Evolutionary conservation across 2,329 filamentous ascomycete species (phyloP).

Genomic region (Phoma sp.): DNA sequence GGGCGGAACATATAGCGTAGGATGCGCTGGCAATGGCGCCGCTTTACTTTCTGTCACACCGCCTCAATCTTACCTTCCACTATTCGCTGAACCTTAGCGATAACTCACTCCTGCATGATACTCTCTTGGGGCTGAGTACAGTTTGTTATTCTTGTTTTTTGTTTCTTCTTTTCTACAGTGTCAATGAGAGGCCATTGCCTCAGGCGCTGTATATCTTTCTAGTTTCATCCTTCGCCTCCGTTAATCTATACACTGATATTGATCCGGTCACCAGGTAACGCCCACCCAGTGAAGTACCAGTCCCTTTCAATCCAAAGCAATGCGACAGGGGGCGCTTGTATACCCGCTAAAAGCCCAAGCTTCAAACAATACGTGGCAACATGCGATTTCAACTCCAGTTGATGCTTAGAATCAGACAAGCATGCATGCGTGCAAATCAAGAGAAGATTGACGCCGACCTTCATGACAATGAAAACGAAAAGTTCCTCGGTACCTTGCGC

Average conservation of each 20-base stretch:
- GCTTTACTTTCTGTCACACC: too few relatives aligned
- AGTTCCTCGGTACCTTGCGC: background rate
- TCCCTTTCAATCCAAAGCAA: conserved; percentile 13
- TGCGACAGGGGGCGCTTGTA: conserved; percentile 20
- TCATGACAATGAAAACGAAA: conserved; percentile 3
- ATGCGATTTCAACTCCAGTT: conserved; percentile 23
- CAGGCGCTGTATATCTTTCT: conserved; percentile 1
- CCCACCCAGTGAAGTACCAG: conserved; percentile 16
- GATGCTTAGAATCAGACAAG: conserved; percentile 22
- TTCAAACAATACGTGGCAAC: conserved; percentile 5
- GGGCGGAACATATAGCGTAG: too few relatives aligned
- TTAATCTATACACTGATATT: conserved; percentile 19
- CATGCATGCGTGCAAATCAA: conserved; percentile 13
- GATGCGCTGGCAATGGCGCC: too few relatives aligned
- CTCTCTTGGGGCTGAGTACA: too few relatives aligned
- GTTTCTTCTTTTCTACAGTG: too few relatives aligned
- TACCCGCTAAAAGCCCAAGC: conserved; percentile 14
- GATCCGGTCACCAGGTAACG: conserved; percentile 20
- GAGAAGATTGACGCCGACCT: conserved; percentile 12
- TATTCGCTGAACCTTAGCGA: too few relatives aligned
- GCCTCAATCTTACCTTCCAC: too few relatives aligned
- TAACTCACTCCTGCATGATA: too few relatives aligned
- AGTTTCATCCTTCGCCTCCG: conserved; percentile 1
- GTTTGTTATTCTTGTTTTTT: too few relatives aligned
- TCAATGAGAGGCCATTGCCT: conserved; percentile 1